Conservation (phyloP, 257 asterid genomes). For the Nicotiana benthamiana region DNA sequence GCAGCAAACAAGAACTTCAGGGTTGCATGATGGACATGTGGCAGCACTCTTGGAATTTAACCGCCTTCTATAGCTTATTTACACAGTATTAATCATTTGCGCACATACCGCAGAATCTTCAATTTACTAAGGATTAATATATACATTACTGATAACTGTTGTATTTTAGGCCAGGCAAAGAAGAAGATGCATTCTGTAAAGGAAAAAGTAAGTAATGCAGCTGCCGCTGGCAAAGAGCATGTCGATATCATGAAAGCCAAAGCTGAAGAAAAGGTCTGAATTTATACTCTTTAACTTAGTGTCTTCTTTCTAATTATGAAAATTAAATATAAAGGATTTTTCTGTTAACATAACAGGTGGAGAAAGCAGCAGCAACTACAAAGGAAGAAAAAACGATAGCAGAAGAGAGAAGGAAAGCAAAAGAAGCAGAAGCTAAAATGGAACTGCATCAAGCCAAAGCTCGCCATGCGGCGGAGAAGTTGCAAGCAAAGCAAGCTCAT, state of each 20-base stretch:
- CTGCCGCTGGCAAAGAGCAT: conserved; percentile 60
- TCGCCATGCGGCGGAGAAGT: conserved; percentile 36
- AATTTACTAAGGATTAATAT: not conserved
- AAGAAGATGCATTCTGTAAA: conserved; percentile 39
- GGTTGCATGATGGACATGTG: not conserved
- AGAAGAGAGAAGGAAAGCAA: conserved; percentile 49
- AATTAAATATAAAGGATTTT: not conserved
- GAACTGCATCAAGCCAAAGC: conserved; percentile 59
- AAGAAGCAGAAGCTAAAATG: conserved; percentile 78
- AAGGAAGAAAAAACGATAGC: conserved; percentile 51
- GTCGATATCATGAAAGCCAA: conserved; percentile 53
- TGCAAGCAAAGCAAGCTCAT: conserved; percentile 26
- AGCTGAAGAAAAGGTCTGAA: conserved; percentile 50
- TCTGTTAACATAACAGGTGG: conserved; percentile 32
- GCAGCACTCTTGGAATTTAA: not conserved
- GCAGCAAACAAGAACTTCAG: not conserved
- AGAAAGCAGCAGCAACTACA: conserved; percentile 37
- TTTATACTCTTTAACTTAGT: not conserved
- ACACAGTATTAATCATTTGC: not conserved
- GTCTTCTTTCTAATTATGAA: not conserved
- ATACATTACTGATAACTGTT: no score
- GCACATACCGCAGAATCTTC: not conserved
- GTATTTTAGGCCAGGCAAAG: not conserved
- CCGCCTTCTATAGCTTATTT: not conserved
- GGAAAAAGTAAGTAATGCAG: conserved; percentile 59